Conservation (phyloP, 225 moss, liverwort and hornwort genomes). For the Marchantia paleacea region DNA sequence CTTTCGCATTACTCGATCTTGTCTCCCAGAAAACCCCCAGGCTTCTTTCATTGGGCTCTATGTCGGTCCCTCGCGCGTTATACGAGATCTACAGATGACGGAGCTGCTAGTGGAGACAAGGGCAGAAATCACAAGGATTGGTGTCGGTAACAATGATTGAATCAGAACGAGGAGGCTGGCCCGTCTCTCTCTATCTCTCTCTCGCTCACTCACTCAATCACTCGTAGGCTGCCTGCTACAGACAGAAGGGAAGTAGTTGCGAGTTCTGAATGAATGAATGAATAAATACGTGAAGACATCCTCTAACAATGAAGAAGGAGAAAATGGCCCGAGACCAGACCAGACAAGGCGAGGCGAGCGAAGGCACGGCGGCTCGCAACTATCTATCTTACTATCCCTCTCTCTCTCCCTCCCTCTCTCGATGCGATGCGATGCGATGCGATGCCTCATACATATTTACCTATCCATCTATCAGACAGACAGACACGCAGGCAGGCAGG, state of each 20-base stretch:
- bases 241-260: neutral
- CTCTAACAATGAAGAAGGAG: neutral
- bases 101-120: neutral
- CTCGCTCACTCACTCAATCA: neutral
- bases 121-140: constrained; percentile 6
- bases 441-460: neutral
- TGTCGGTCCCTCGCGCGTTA: constrained; percentile 1
- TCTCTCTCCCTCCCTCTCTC: too few relatives aligned
- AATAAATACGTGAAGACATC: neutral
- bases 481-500: neutral
- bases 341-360: neutral
- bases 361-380: neutral
- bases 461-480: neutral
- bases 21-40: neutral
- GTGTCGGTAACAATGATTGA: constrained; percentile 19
- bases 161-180: neutral
- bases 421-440: neutral
- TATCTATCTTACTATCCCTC: neutral
- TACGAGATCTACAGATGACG: constrained; percentile 1
- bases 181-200: neutral
- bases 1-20: constrained; percentile 14
- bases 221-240: neutral
- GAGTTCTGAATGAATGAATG: neutral
- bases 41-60: constrained; percentile 22
- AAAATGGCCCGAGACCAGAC: neutral